Percentiles rank a stretch among this genome's conserved stretches.
These are phyloP conservation scores for Lactifluus hygrophoroides DNA, from an alignment of 768 basidiomycete genomes.

Conservation along the genomic window DNA sequence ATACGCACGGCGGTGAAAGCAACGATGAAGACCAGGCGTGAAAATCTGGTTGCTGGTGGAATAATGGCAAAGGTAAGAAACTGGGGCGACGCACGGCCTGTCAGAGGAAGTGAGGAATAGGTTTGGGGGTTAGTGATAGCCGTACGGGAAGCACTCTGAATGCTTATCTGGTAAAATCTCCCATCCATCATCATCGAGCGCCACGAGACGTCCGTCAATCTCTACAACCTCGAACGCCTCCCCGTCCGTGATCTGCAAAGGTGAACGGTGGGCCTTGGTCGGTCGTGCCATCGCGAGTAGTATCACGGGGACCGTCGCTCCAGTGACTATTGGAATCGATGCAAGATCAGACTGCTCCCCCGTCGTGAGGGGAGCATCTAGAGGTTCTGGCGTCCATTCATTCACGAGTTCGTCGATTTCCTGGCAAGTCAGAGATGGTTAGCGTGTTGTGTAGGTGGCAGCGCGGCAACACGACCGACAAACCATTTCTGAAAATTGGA, in stretches of 20 bases:
- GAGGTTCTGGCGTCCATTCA: conserved; percentile 87
- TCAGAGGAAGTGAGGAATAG: too few species aligned
- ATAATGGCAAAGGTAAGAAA: background rate
- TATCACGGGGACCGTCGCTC: conserved; percentile 35
- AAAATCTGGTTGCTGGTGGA: background rate
- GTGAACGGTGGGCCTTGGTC: background rate
- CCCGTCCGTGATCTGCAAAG: conserved; percentile 3
- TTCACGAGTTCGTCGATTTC: conserved; percentile 96
- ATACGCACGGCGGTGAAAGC: background rate
- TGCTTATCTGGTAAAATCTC: conserved; percentile 12
- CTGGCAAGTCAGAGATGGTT: conserved; percentile 32
- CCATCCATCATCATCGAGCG: conserved; percentile 16
- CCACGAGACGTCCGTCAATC: conserved; percentile 10
- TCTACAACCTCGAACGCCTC: conserved; percentile 13
- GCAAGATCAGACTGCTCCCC: conserved; percentile 59
- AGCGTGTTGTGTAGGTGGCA: too few species aligned
- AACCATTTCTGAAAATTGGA: conserved; percentile 87
- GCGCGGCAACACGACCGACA: background rate
- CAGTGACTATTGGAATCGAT: conserved; percentile 67
- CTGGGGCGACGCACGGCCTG: too few species aligned
- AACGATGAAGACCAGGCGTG: background rate
- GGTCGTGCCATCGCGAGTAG: conserved; percentile 14
- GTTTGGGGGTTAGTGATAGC: too few species aligned
- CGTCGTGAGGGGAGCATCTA: conserved; percentile 52
- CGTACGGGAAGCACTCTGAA: too few species aligned